phyloP scores from a whole-genome alignment of 1,139 yeast genomes.

The Suhomyces bribrorum region DNA sequence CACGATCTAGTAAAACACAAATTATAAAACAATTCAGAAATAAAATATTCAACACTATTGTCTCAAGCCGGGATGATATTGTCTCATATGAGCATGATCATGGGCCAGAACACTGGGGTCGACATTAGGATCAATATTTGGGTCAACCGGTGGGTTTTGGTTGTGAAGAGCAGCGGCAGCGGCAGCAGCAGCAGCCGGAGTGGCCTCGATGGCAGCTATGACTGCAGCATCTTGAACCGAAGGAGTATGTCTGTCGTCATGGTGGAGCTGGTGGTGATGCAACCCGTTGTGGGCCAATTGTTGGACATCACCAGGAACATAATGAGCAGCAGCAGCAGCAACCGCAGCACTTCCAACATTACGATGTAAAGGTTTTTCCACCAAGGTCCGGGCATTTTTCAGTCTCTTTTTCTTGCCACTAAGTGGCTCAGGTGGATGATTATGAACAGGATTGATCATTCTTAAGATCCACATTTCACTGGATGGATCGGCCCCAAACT shows the following conservation, averaged over 20 bases:
- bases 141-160: conserved; percentile 38
- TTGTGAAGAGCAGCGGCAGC: conserved; percentile 34
- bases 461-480: conserved; percentile 51
- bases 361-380: conserved; percentile 48
- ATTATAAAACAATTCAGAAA: conserved; percentile 13
- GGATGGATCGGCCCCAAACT: conserved; percentile 17
- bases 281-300: conserved; percentile 19
- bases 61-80: conserved; percentile 15
- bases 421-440: conserved; percentile 49
- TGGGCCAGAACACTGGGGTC: conserved; percentile 49
- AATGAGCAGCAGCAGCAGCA: conserved; percentile 19
- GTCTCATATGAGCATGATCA: conserved; percentile 37
- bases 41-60: conserved; percentile 9
- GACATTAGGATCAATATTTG: conserved; percentile 47
- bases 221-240: conserved; percentile 48
- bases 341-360: conserved; percentile 11
- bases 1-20: conserved; percentile 7
- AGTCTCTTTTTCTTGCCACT: conserved; percentile 38
- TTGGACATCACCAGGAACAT: conserved; percentile 26
- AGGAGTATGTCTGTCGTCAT: conserved; percentile 30
- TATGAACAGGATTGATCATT: conserved; percentile 51
- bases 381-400: conserved; percentile 45
- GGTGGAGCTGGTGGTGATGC: conserved; percentile 24
- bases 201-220: conserved; percentile 47
- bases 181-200: conserved; percentile 42